Base-by-base conservation (phyloP, 2,329 filamentous ascomycete genomes). In the Calonectria henricotiae region DNA sequence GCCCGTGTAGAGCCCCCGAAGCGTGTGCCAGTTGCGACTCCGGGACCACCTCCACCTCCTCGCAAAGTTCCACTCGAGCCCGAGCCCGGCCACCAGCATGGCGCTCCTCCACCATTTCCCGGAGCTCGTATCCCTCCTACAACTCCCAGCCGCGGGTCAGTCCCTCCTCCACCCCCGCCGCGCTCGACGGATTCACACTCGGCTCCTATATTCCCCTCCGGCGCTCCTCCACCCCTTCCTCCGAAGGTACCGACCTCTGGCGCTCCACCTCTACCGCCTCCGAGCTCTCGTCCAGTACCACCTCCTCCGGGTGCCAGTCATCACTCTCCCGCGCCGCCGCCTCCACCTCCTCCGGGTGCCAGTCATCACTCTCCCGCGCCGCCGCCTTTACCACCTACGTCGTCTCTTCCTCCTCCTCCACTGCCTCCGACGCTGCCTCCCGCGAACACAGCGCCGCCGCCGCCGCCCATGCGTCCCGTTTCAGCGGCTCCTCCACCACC, bases 61-160 rank as follows among this genome's bases (percentile, higher is more conserved):
- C 74, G 82, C 66, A 94, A 94, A 81, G 91, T 90, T 8, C 88
- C 93, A 1, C 84, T 94, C 46, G 93, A 95, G 13, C 87, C 89
- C 66, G 86, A 87, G 55, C 82, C 85, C 23, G 75, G 79, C 5
- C 86, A 89, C 64, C 92, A 86, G 74, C 95, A 94, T 78, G 90
- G 89, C 39, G 94, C 97, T 6, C 94, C 95, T 66, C 95, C 95
- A 7, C 90, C 94, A 3, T 97, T 97, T 78, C 79, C 88, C 60
- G 92, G 93, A 54, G 90, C 92, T 76, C 89, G 89, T 49, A 86
- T 86, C n/a, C 92, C 93, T 44, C 93, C 94, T n/a, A 91, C 93
- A 61, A 92, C 94, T 27, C 93, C 93, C 43, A 91, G 88, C 79
- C 90, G 93, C 74, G 90, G 89, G 35, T 86, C 91, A 43, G 90